A percentile compares a stretch with the other conserved stretches of the same genome.
These are phyloP conservation scores for Zymoseptoria tritici DNA, from an alignment of 2,329 filamentous ascomycete genomes.

Conservation along the genomic window DNA sequence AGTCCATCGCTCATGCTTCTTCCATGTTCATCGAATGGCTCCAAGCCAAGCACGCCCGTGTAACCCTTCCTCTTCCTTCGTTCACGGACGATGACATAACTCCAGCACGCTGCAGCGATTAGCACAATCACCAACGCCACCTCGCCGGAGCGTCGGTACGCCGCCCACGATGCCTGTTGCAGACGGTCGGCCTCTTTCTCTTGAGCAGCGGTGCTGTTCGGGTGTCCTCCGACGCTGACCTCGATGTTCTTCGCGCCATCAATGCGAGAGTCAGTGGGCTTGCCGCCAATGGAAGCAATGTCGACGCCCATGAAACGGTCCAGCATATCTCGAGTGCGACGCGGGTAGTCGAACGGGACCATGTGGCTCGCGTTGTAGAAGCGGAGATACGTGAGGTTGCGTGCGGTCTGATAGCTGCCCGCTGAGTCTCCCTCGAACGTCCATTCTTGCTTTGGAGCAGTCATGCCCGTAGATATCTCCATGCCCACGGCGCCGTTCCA, in stretches of 20 bases:
- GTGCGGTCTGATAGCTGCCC: constrained; percentile 87
- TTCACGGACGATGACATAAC: constrained; percentile 58
- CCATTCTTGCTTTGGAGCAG: constrained; percentile 90
- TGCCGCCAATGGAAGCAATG: constrained; percentile 77
- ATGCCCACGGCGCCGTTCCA: constrained; percentile 93
- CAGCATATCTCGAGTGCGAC: constrained; percentile 87
- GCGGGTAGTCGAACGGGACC: constrained; percentile 90
- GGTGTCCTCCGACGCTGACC: constrained; percentile 64
- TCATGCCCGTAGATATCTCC: constrained; percentile 75
- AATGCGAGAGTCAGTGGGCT: constrained; percentile 68
- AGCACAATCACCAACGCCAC: constrained; percentile 75
- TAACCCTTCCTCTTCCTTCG: constrained; percentile 44
- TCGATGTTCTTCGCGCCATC: constrained; percentile 77
- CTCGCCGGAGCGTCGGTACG: constrained; percentile 82
- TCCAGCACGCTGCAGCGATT: constrained; percentile 65
- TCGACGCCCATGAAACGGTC: constrained; percentile 94
- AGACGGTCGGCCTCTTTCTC: constrained; percentile 64
- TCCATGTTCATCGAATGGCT: constrained; percentile 34
- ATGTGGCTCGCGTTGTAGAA: constrained; percentile 97
- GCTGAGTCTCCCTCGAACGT: constrained; percentile 81
- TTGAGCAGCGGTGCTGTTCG: constrained; percentile 60
- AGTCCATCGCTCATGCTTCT: constrained; percentile 40
- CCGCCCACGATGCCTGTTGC: constrained; percentile 79
- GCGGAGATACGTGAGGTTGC: constrained; percentile 90
- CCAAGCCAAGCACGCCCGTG: constrained; percentile 33